Conservation (phyloP, 768 basidiomycete species). For the Chalciporus piperatus region DNA sequence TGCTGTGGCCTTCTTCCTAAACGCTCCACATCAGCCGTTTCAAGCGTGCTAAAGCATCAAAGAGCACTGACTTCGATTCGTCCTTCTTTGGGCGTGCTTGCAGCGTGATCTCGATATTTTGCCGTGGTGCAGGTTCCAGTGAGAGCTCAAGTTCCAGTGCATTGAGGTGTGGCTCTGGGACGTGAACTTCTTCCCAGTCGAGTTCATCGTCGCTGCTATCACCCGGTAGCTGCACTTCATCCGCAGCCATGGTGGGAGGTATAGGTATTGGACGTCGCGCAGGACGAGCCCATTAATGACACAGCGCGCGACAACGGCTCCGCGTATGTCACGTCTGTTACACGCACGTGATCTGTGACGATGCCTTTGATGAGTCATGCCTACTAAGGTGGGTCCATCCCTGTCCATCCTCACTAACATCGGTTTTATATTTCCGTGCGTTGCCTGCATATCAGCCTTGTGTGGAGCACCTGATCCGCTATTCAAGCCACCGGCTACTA, state of each 20-base stretch:
- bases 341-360: conserved; percentile 11
- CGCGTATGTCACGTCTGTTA: conserved; percentile 23
- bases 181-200: conserved; percentile 79
- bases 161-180: conserved; percentile 39
- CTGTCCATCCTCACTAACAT: too few relatives aligned
- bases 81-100: conserved; percentile 41
- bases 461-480: too few relatives aligned
- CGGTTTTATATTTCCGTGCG: too few relatives aligned
- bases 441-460: too few relatives aligned
- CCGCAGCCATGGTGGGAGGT: conserved; percentile 10
- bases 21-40: conserved; percentile 28
- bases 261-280: conserved; percentile 2
- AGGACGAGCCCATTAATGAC: conserved; percentile 7
- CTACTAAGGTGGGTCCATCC: too few relatives aligned
- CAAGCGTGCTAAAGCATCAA: background rate
- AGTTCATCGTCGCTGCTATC: conserved; percentile 59
- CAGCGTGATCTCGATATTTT: conserved; percentile 72
- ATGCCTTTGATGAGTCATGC: background rate
- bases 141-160: conserved; percentile 24
- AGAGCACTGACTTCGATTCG: conserved; percentile 45
- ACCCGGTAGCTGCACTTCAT: conserved; percentile 17
- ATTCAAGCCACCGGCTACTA: too few relatives aligned
- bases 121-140: conserved; percentile 36
- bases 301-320: conserved; percentile 11
- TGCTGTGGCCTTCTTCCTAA: conserved; percentile 40